Percentiles rank a stretch among this genome's conserved stretches.
Conservation (phyloP, 495 filamentous ascomycete genomes). For the Trichoderma reesei region DNA sequence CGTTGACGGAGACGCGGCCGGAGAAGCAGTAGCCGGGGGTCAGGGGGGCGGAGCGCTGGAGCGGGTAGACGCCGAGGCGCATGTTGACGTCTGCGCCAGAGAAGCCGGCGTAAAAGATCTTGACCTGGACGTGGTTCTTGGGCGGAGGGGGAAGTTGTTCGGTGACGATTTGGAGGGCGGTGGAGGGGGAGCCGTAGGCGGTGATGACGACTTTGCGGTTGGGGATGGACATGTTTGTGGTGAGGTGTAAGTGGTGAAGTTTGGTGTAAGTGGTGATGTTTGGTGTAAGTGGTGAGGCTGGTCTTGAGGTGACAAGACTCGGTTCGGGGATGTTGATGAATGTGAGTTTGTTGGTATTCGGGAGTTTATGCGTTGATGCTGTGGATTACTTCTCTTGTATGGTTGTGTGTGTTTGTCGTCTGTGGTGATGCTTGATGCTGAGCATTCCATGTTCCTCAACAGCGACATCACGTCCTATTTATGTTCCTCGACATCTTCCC, state of each 20-base stretch:
- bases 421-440: too few species aligned
- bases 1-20: constrained; percentile 24
- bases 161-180: constrained; percentile 21
- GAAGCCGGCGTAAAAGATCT: constrained; percentile 31
- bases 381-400: too few species aligned
- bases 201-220: constrained; percentile 36
- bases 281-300: neutral
- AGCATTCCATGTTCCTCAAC: too few species aligned
- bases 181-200: constrained; percentile 24
- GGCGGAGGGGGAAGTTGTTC: constrained; percentile 22
- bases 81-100: constrained; percentile 34
- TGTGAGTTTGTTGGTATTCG: too few species aligned
- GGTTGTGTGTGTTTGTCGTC: too few species aligned
- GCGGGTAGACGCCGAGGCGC: constrained; percentile 31
- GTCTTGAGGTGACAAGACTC: neutral
- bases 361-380: too few species aligned
- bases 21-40: constrained; percentile 35
- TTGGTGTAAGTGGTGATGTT: neutral
- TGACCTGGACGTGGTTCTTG: constrained; percentile 29
- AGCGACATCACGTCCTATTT: neutral
- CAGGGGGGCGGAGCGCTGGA: constrained; percentile 29
- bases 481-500: neutral
- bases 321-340: too few species aligned
- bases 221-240: constrained; percentile 11
- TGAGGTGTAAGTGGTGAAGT: neutral